Conservation (phyloP, 352 stramenopile genomes). For the Phytophthora foliorum region DNA sequence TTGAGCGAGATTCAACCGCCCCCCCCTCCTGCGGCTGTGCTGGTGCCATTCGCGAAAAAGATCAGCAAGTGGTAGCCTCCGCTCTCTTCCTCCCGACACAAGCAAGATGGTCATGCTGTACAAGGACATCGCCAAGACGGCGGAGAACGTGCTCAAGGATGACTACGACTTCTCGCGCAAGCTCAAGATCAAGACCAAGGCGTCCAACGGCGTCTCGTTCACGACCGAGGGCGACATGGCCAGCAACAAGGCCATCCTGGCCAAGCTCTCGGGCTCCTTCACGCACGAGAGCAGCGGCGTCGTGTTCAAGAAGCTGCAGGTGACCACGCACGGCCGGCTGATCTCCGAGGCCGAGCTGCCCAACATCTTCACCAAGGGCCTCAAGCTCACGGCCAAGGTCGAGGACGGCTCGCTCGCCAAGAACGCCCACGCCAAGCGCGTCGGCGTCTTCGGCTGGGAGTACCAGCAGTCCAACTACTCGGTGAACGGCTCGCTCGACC, state of each 20-base stretch:
- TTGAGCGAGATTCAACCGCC: constrained; percentile 23
- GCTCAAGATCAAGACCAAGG: constrained; percentile 93
- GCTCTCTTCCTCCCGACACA: not conserved
- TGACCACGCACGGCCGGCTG: constrained; percentile 83
- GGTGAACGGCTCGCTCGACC: constrained; percentile 67
- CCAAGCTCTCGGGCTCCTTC: constrained; percentile 84
- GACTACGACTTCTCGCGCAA: constrained; percentile 93
- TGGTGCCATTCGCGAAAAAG: constrained; percentile 68
- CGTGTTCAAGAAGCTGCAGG: constrained; percentile 91
- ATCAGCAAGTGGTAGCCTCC: constrained; percentile 40
- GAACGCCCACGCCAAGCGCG: constrained; percentile 80
- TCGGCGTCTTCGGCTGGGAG: constrained; percentile 81
- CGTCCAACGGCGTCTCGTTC: constrained; percentile 86
- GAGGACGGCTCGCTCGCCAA: constrained; percentile 86
- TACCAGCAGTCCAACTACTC: constrained; percentile 76
- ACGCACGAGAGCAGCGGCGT: constrained; percentile 67
- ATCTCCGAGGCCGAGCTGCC: constrained; percentile 83
- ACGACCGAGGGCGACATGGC: constrained; percentile 89
- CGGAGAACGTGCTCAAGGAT: constrained; percentile 86
- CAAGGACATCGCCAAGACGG: constrained; percentile 91
- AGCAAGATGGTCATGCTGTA: constrained; percentile 74
- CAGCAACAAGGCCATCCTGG: constrained; percentile 90
- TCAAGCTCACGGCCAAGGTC: constrained; percentile 89
- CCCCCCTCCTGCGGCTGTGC: constrained; percentile 20
- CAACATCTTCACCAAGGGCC: constrained; percentile 79